Evolutionary conservation across 2,329 filamentous ascomycete genomes (phyloP).

Genomic region (Zarea fungicola): DNA sequence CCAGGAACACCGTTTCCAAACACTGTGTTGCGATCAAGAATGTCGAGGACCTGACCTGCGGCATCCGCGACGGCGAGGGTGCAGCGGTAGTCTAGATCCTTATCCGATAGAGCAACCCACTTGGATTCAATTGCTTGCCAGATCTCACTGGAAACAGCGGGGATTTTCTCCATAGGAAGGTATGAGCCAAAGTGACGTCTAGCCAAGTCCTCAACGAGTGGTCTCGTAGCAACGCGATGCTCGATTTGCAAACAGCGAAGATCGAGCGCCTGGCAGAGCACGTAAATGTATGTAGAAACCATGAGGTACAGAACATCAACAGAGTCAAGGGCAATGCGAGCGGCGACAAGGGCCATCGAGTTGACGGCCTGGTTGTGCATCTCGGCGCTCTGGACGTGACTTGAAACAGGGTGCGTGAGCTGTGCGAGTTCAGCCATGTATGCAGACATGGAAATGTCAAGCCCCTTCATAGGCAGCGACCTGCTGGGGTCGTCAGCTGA

Average conservation of each 20-base stretch:
- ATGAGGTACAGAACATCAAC: constrained; percentile 48
- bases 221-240: not conserved
- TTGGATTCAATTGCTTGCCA: not conserved
- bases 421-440: constrained; percentile 53
- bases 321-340: constrained; percentile 46
- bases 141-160: not conserved
- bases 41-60: not conserved
- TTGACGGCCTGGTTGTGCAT: constrained; percentile 60
- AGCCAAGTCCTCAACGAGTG: not conserved
- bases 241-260: constrained; percentile 3
- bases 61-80: not conserved
- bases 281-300: constrained; percentile 41
- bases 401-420: constrained; percentile 51
- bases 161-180: not conserved
- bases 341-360: constrained; percentile 52
- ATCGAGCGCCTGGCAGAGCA: constrained; percentile 46
- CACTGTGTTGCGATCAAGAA: not conserved
- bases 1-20: not conserved
- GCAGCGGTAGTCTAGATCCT: not conserved
- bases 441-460: constrained; percentile 56
- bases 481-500: constrained; percentile 48
- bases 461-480: constrained; percentile 52
- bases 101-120: not conserved
- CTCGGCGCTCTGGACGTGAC: constrained; percentile 56
- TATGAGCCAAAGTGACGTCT: not conserved